Percentiles rank a stretch among this genome's conserved stretches.
These are phyloP conservation scores for Aphanomyces stellatus DNA, from an alignment of 352 stramenopile species.

Conservation along the genomic window DNA sequence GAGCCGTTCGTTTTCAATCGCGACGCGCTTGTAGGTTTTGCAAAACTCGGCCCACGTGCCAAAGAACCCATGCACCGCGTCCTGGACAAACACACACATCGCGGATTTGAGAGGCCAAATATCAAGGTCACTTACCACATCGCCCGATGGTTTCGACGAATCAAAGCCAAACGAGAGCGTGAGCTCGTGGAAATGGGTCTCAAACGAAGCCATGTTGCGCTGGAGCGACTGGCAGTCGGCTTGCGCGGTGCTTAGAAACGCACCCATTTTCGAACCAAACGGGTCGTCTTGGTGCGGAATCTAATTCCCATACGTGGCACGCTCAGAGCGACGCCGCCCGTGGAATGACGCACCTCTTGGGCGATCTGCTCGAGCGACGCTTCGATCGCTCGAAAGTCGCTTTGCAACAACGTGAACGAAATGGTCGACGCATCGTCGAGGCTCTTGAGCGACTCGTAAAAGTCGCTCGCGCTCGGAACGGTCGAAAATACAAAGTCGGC, in stretches of 20 bases:
- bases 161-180: background rate
- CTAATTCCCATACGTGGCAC: background rate
- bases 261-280: background rate
- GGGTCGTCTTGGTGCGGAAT: background rate
- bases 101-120: background rate
- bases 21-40: background rate
- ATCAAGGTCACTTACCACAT: background rate
- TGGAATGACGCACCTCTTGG: background rate
- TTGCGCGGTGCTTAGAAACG: background rate
- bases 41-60: background rate
- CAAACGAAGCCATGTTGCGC: background rate
- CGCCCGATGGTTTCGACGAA: background rate
- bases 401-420: conserved; percentile 6
- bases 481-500: background rate
- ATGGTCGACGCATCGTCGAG: background rate
- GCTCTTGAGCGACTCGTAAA: background rate
- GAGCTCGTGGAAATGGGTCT: background rate
- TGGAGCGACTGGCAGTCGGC: background rate
- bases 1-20: background rate
- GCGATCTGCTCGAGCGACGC: background rate
- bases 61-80: conserved; percentile 1
- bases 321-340: background rate
- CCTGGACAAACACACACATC: background rate
- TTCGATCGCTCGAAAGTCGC: background rate
- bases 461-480: background rate